Percentiles rank a stretch among this genome's conserved stretches.
phyloP scores from a whole-genome alignment of 768 basidiomycete species.

The Coprinopsis sp. region DNA sequence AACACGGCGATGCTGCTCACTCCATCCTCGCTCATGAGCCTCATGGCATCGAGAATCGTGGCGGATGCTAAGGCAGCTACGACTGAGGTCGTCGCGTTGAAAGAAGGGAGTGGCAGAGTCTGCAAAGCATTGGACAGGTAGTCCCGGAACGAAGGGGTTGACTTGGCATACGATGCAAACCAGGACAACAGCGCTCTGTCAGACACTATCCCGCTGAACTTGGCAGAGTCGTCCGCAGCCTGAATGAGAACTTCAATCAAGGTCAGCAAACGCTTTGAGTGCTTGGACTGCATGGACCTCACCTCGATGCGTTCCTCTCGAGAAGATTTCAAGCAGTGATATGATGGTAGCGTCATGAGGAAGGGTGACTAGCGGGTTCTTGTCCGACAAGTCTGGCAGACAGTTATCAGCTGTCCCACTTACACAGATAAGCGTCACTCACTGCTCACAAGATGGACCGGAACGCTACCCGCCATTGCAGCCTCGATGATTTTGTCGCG shows the following conservation, averaged over 20 bases:
- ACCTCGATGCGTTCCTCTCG: conserved; percentile 72
- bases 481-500: conserved; percentile 68
- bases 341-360: conserved; percentile 61
- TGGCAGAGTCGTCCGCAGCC: conserved; percentile 36
- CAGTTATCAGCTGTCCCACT: conserved; percentile 2
- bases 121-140: conserved; percentile 53
- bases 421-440: conserved; percentile 20
- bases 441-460: conserved; percentile 78
- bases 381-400: conserved; percentile 70
- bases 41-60: conserved; percentile 77
- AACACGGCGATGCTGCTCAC: conserved; percentile 80
- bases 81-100: conserved; percentile 59
- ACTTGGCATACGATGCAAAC: conserved; percentile 54
- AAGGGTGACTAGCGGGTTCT: conserved; percentile 68
- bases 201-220: conserved; percentile 69
- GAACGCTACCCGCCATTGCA: conserved; percentile 68
- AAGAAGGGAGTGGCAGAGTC: conserved; percentile 56
- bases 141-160: conserved; percentile 38
- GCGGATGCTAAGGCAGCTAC: conserved; percentile 57
- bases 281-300: conserved; percentile 8
- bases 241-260: conserved; percentile 48
- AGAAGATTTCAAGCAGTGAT: conserved; percentile 60
- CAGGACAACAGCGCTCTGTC: conserved; percentile 68
- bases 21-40: conserved; percentile 79
- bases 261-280: not conserved